Evolutionary conservation across 129 eudicot species (phyloP).

Genomic region (Artemisia tridentata): DNA sequence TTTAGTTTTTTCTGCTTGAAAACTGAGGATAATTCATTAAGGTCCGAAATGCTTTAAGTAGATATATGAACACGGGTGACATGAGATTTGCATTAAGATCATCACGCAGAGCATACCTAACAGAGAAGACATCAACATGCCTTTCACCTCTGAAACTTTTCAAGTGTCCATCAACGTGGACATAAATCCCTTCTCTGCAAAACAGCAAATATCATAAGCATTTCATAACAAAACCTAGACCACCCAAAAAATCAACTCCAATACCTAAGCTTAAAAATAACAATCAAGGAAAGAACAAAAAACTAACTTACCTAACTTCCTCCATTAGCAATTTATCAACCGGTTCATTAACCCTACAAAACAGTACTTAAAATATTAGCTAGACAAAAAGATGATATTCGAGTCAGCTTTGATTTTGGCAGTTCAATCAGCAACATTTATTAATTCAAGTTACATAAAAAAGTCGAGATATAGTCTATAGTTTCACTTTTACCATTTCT

Average conservation of each 20-base stretch:
- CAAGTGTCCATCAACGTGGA: conserved; percentile 75
- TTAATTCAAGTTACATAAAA: not conserved
- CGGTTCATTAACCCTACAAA: conserved; percentile 71
- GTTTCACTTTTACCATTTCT: conserved; percentile 72
- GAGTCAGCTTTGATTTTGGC: no score
- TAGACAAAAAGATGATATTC: not conserved
- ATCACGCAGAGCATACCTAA: conserved; percentile 48
- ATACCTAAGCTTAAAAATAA: not conserved
- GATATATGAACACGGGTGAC: not conserved
- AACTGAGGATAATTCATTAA: not conserved
- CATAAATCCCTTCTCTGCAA: conserved; percentile 80
- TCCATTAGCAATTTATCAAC: conserved; percentile 69
- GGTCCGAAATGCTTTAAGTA: not conserved
- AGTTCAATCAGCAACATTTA: no score
- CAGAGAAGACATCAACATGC: conserved; percentile 68
- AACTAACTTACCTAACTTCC: conserved; percentile 48
- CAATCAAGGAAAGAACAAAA: no score
- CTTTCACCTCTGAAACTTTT: conserved; percentile 65
- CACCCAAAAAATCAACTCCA: not conserved
- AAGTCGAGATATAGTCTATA: not conserved
- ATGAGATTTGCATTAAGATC: conserved; percentile 3
- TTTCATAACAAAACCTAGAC: not conserved
- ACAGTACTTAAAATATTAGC: not conserved
- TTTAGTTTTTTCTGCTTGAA: not conserved
- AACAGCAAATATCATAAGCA: not conserved